These are phyloP conservation scores for Aspergillus sp. DNA, from an alignment of 2,329 filamentous ascomycete species.

Conservation along the genomic window DNA sequence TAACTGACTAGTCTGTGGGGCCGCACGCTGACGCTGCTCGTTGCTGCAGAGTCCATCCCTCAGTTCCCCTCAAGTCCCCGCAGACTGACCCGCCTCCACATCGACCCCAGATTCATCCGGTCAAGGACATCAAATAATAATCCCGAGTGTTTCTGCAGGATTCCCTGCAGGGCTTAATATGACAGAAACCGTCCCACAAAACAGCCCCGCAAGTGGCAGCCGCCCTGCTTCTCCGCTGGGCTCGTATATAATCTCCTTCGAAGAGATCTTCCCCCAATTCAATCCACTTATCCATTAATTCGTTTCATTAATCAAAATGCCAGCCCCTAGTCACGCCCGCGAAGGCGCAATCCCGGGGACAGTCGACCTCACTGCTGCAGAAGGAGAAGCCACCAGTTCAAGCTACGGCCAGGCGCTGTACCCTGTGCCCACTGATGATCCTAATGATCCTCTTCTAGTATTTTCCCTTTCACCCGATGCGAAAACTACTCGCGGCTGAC, in stretches of 20 bases:
- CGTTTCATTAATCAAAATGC: not conserved
- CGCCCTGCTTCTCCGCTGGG: not conserved
- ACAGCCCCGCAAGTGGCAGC: not conserved
- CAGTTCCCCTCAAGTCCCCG: not conserved
- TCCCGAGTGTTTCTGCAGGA: too few relatives aligned
- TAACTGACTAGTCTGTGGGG: not conserved
- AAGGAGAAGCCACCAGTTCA: conserved; percentile 57
- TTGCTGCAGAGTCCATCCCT: not conserved
- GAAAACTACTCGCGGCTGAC: not conserved
- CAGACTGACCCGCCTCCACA: conserved; percentile 1
- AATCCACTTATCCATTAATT: too few relatives aligned
- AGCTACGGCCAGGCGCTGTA: conserved; percentile 60
- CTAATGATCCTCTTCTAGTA: conserved; percentile 60
- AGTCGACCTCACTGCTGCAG: conserved; percentile 53
- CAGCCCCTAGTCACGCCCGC: conserved; percentile 46
- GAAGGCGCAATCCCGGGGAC: conserved; percentile 59
- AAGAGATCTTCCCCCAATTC: too few relatives aligned
- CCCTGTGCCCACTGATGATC: conserved; percentile 61
- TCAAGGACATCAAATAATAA: too few relatives aligned
- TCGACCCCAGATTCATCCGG: not conserved
- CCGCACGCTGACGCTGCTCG: not conserved
- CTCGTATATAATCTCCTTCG: not conserved
- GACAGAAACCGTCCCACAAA: not conserved
- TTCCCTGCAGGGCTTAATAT: not conserved
- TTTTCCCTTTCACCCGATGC: not conserved